Evolutionary conservation across 129 eudicot species (phyloP), one percentile per base, ranked within the genome.

Genomic region (Smallanthus sonchifolius): DNA sequence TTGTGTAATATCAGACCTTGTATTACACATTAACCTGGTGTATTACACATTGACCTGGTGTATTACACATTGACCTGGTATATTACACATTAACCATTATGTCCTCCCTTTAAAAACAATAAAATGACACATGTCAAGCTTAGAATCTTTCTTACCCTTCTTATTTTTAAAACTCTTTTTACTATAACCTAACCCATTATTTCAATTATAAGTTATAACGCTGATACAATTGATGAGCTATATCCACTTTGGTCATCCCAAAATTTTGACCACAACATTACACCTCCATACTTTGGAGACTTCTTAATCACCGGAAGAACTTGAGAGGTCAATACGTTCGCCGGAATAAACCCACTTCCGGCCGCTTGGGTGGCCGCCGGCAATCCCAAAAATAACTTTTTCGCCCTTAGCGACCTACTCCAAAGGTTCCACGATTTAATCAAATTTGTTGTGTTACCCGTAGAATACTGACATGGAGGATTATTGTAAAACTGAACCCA

Each of bases 401-500:
- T 69, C 2, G 79, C 67, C 2, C 65, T 49, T 6, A 83, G 52
- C 45, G 88, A 73, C 7, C 73, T 72, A 7, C 83, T 73, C 96
- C 97, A 89, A 14, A 65, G 77, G 7, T 57, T 81, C 97, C 96
- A 92, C 0, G 90, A 80, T 6, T 40, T 77, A 24, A 52, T 40
- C 51, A 92, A 45, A 30, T 84, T 78, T 10, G 57, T 57, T 1
- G 73, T 70, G 49, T 80, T 85, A 15, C 83, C 83, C 3, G 85
- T 16, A 34, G 57, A 43, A 61, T 83, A 87, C 16, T 85, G 85
- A 62, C 96, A 89, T 4, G 88, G 88, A 0, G 83, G 91, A 67
- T 89, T 89, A 44, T 89, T 87, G 70, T 89, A 92, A 39, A 91
- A 91, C 19, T 91, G 97, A 3, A 91, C 84, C 97, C 97, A 91